Evolutionary conservation across 441 rosid species (phyloP), one percentile per base, ranked within the genome.

Genomic region (Theobroma grandiflorum): DNA sequence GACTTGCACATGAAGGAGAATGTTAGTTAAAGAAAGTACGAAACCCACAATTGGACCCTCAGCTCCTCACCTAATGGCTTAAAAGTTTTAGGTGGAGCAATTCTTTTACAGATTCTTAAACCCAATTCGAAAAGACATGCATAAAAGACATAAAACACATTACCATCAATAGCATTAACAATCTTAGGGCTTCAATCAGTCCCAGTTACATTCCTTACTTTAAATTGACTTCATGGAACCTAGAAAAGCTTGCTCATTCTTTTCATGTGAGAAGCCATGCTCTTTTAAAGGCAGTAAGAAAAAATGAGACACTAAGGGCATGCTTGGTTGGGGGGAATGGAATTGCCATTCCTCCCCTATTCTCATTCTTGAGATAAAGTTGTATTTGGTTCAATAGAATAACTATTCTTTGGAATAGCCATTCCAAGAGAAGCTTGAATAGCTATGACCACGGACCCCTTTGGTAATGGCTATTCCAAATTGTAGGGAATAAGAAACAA

Each of bases 171-270:
- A 20, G 18, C n/a, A 68, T 68, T 68, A 68, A 43, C 72, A 43
- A 68, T 43, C 53, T 69, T 47, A 69, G n/a, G 57, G 73, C 75
- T 72, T 40, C 49, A 67, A 67, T 52, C 2, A 42, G 8, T 67
- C 45, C 26, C 11, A 16, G 22, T 16, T 65, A 37, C 26, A 37
- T 38, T 65, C 71, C 61, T 45, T 38, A 14, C 72, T 71, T 40
- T 35, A 65, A 69, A 47, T 45, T 69, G 31, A 26, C 12, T 11
- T 53, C 58, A 53, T 18, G 3, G n/a, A 11, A 52, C 75, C 6
- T 50, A 72, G 11, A 72, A 72, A 72, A 52, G 15, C 22, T 33
- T 72, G 45, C 47, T 35, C 31, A 33, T 52, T 62, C 11, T 69
- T 5, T 45, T 15, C 43, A 15, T 49, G 15, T 14, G 5, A 22